Evolutionary conservation across 805 yeast genomes (phyloP), one percentile per base, ranked within the genome.

Genomic region (Nakazawaea holstii): DNA sequence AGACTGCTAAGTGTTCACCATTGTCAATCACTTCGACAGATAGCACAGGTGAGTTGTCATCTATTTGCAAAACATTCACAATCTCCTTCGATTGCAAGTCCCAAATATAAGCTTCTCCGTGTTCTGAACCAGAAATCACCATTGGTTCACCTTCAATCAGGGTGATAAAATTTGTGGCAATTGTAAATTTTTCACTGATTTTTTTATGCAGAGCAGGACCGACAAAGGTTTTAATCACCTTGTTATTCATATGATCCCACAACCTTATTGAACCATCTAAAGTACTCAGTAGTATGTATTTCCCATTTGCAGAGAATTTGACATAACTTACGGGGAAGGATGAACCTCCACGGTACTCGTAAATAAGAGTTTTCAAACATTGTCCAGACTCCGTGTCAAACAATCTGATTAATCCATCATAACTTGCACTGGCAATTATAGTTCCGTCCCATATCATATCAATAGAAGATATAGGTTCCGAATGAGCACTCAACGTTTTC

Each of bases 381-480:
- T 90, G 96, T 4, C 97, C 97, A 0, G 95, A 76, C 41, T 79
- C 84, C 15, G 90, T 77, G 61, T 91, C 97, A 70, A 95, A 92
- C 14, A 92, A 68, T 43, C 99, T 72, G 26, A 92, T 84, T 54
- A 89, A 72, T 3, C 99, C 99, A 65, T 92, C 99, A 61, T 84
- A 85, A 14, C 96, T 84, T 0, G 95, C 94, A 52, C 95, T 84
- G 2, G 82, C 85, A 8, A 94, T 78, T 33, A 94, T 79, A 0
- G 96, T 76, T 49, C 91, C 90, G 55, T 87, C 96, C 48, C 77
- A 80, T 2, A 87, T 79, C 41, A 92, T 66, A 56, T 88, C 83
- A 1, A 91, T 69, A 0, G 87, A 74, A 20, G 87, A 80, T 1
- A 94, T 86, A 0, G 97, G 95, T 55, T 89, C 97, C 0, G 95